phyloP scores from a whole-genome alignment of 768 basidiomycete genomes.

The Psilocybe tampanensis region DNA sequence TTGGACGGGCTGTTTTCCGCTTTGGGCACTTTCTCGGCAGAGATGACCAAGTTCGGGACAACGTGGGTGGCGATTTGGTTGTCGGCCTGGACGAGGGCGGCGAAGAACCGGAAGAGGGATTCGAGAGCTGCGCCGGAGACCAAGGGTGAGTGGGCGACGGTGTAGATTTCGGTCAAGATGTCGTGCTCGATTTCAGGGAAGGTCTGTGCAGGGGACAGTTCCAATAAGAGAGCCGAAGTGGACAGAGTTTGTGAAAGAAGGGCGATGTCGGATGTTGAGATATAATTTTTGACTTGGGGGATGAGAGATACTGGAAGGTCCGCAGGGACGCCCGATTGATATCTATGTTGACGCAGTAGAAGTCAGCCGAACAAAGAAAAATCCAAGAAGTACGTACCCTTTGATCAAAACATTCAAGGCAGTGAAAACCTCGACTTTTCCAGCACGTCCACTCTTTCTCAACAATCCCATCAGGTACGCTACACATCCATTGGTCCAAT shows the following conservation, averaged over 20 bases:
- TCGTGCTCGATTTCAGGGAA: constrained; percentile 81
- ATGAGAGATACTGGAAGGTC: constrained; percentile 66
- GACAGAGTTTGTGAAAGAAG: constrained; percentile 73
- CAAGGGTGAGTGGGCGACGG: constrained; percentile 76
- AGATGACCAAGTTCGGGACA: constrained; percentile 71
- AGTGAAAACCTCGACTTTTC: constrained; percentile 79
- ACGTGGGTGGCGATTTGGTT: constrained; percentile 80
- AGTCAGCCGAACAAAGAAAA: background rate
- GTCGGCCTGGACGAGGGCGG: constrained; percentile 81
- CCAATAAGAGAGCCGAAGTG: constrained; percentile 68
- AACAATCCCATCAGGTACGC: constrained; percentile 77
- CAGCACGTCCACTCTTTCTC: constrained; percentile 75
- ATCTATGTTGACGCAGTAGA: constrained; percentile 27
- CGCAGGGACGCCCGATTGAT: constrained; percentile 47
- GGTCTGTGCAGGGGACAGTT: constrained; percentile 62
- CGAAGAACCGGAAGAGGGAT: constrained; percentile 80
- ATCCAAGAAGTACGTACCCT: constrained; percentile 43
- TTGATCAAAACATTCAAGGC: constrained; percentile 73
- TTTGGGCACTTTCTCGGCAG: constrained; percentile 66
- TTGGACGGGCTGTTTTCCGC: constrained; percentile 62
- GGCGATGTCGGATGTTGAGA: constrained; percentile 76
- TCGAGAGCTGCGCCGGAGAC: constrained; percentile 80
- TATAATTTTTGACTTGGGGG: constrained; percentile 72
- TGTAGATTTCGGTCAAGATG: constrained; percentile 64
- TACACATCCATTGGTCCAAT: constrained; percentile 82